Evolutionary conservation across 1,284 basidiomycete species (phyloP).

Genomic region (Lignosus rhinocerotis): DNA sequence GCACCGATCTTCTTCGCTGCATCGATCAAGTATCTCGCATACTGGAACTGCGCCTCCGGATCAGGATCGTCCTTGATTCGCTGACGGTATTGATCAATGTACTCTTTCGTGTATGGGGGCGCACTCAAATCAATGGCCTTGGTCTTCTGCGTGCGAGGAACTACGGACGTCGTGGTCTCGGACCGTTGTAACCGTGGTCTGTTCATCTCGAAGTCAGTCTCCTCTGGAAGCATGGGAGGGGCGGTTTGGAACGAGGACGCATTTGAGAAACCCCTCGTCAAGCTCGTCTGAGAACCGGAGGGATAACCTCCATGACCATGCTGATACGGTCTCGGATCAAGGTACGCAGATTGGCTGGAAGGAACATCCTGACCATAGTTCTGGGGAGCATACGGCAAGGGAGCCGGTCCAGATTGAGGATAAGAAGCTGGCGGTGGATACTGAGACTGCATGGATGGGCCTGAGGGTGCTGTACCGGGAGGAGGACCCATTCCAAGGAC

Average conservation of each 20-base stretch:
- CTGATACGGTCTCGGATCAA: conserved; percentile 27
- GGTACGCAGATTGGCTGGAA: conserved; percentile 24
- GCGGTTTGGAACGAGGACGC: conserved; percentile 24
- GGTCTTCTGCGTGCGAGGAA: conserved; percentile 65
- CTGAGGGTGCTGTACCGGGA: conserved; percentile 32
- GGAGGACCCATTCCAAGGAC: conserved; percentile 77
- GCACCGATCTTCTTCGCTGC: conserved; percentile 92
- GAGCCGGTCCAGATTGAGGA: conserved; percentile 18
- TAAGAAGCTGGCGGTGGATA: conserved; percentile 22
- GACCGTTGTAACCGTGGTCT: conserved; percentile 58
- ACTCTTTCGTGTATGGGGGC: conserved; percentile 93
- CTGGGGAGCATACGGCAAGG: conserved; percentile 15
- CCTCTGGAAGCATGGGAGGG: conserved; percentile 30
- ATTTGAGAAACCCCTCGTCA: conserved; percentile 17
- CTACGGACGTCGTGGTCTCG: conserved; percentile 57
- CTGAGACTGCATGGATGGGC: conserved; percentile 14
- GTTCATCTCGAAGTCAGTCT: conserved; percentile 49
- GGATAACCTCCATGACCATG: conserved; percentile 22
- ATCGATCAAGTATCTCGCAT: conserved; percentile 97
- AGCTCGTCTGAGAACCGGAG: conserved; percentile 19
- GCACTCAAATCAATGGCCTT: conserved; percentile 86
- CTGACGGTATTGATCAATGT: conserved; percentile 95
- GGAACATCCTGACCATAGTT: conserved; percentile 17
- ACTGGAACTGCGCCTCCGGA: conserved; percentile 97
- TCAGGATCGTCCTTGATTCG: conserved; percentile 98